Percentiles rank a stretch among this genome's conserved stretches.
phyloP scores from a whole-genome alignment of 345 rosid species.

The Hibiscus tridactylites region DNA sequence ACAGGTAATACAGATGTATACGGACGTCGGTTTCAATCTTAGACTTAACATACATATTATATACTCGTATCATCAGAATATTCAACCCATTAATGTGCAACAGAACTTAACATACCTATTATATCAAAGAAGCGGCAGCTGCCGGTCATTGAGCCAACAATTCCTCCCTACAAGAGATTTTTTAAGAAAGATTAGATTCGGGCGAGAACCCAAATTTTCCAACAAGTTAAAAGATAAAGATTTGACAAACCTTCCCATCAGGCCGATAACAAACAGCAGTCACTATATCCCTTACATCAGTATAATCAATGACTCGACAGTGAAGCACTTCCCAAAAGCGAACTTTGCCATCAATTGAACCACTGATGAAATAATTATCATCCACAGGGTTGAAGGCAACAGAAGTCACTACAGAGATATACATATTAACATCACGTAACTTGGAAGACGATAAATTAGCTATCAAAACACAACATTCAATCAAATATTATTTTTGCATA shows the following conservation, averaged over 20 bases:
- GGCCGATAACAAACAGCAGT: constrained; percentile 48
- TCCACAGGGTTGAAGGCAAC: constrained; percentile 45
- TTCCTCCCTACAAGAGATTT: constrained; percentile 33
- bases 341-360: constrained; percentile 50
- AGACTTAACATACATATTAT: too few species aligned
- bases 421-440: not conserved
- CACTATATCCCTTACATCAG: constrained; percentile 43
- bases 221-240: not conserved
- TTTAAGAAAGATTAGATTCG: not conserved
- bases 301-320: constrained; percentile 45
- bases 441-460: not conserved
- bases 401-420: constrained; percentile 35
- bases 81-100: not conserved
- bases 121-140: constrained; percentile 41
- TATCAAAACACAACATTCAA: not conserved
- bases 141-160: constrained; percentile 52
- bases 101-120: constrained; percentile 30
- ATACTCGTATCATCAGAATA: too few species aligned
- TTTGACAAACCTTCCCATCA: constrained; percentile 38
- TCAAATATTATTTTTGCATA: not conserved
- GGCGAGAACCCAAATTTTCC: not conserved
- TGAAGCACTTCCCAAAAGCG: constrained; percentile 49
- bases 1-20: too few species aligned
- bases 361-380: constrained; percentile 42
- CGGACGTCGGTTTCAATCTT: too few species aligned